phyloP scores from a whole-genome alignment of 2,329 filamentous ascomycete genomes.

The Ascochyta koolunga region DNA sequence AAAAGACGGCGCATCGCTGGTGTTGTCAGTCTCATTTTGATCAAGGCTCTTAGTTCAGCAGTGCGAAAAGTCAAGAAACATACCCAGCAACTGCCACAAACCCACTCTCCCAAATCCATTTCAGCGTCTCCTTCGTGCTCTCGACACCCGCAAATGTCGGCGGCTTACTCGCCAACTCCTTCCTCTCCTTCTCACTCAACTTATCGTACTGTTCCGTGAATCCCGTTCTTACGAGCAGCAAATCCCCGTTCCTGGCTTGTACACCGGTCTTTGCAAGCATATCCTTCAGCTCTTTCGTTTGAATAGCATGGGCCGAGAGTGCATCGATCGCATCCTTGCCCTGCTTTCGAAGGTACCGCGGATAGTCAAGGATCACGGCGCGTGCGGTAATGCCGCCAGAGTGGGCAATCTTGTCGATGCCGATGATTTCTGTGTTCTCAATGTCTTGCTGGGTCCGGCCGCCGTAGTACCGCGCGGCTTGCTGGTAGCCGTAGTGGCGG shows the following conservation, averaged over 20 bases:
- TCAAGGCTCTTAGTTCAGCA: not conserved
- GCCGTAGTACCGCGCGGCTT: conserved; percentile 51
- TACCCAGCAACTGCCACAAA: conserved; percentile 55
- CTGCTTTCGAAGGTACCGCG: conserved; percentile 31
- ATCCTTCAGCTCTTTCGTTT: conserved; percentile 30
- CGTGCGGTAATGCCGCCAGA: conserved; percentile 40
- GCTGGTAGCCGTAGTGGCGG: conserved; percentile 52
- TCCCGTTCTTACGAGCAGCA: conserved; percentile 40
- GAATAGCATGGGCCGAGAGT: conserved; percentile 30
- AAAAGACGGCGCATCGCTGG: conserved; percentile 49
- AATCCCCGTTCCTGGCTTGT: conserved; percentile 38
- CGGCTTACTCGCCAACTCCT: conserved; percentile 34
- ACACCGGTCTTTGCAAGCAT: conserved; percentile 46
- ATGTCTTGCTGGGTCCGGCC: conserved; percentile 50
- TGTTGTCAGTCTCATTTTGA: not conserved
- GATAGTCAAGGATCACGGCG: conserved; percentile 43
- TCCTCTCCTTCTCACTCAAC: conserved; percentile 27
- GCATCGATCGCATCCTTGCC: conserved; percentile 29
- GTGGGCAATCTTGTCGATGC: conserved; percentile 48
- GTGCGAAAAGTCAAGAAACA: conserved; percentile 25
- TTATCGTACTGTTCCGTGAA: conserved; percentile 48
- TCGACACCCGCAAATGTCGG: conserved; percentile 51
- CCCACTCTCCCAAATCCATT: conserved; percentile 55
- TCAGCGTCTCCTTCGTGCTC: conserved; percentile 41
- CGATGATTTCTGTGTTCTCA: conserved; percentile 45